phyloP scores from a whole-genome alignment of 208 protist genomes.

The Wallacemonas rigidus region DNA sequence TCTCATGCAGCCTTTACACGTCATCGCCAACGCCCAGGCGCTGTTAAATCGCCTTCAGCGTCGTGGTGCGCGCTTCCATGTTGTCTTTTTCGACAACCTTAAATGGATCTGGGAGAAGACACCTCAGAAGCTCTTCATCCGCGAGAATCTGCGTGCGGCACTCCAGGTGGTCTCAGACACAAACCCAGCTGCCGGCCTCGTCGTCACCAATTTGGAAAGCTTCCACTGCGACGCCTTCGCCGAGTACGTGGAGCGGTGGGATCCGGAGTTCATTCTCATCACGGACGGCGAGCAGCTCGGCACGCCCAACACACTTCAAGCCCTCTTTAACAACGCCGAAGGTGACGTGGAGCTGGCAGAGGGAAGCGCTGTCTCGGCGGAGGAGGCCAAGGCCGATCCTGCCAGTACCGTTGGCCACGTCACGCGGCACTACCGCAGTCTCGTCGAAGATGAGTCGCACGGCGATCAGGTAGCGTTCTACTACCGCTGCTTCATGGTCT shows the following conservation, averaged over 20 bases:
- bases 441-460: constrained; percentile 69
- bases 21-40: constrained; percentile 83
- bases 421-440: constrained; percentile 56
- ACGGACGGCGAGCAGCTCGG: constrained; percentile 89
- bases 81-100: constrained; percentile 83
- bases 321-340: constrained; percentile 51
- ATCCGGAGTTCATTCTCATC: constrained; percentile 89
- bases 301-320: constrained; percentile 44
- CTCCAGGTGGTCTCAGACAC: constrained; percentile 42
- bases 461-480: constrained; percentile 70
- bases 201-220: constrained; percentile 70
- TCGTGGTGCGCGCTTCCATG: constrained; percentile 79
- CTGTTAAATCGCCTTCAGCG: constrained; percentile 68
- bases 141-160: constrained; percentile 63
- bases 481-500: constrained; percentile 79
- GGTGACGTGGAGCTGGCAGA: constrained; percentile 12
- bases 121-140: constrained; percentile 81
- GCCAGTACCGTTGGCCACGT: constrained; percentile 2
- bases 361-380: background rate
- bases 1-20: constrained; percentile 86
- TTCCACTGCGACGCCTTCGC: constrained; percentile 67
- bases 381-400: constrained; percentile 4
- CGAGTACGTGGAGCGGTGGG: constrained; percentile 56
- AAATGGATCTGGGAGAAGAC: constrained; percentile 78
- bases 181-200: constrained; percentile 36